Conservation (phyloP, 345 rosid genomes). For the Mallotus nudiflorus region DNA sequence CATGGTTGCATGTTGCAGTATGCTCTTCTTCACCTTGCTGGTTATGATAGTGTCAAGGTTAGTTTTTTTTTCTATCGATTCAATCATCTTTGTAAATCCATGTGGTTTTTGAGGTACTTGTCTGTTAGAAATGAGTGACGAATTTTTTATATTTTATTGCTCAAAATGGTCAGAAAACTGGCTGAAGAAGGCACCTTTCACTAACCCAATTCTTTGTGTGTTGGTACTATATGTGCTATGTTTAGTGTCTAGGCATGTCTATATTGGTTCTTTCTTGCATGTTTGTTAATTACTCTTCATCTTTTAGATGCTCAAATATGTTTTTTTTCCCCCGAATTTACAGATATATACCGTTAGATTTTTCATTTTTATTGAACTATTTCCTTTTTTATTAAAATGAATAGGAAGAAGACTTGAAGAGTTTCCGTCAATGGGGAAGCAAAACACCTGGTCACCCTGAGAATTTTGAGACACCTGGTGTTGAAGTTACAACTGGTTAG, state of each 20-base stretch:
- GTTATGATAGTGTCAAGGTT: conserved; percentile 86
- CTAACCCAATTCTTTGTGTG: too few species aligned
- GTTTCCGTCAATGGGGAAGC: conserved; percentile 94
- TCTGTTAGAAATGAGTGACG: not conserved
- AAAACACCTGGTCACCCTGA: conserved; percentile 99
- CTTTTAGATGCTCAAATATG: not conserved
- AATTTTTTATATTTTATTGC: not conserved
- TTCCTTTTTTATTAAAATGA: conserved; percentile 15
- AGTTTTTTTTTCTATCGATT: conserved; percentile 7
- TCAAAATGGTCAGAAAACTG: not conserved
- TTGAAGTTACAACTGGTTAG: conserved; percentile 98
- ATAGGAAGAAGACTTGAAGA: conserved; percentile 92
- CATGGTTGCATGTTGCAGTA: conserved; percentile 96
- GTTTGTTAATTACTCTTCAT: not conserved
- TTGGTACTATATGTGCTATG: too few species aligned
- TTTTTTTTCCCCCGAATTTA: too few species aligned
- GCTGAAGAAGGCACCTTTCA: too few species aligned
- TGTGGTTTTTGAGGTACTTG: not conserved
- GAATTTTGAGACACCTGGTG: conserved; percentile 98
- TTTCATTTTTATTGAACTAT: not conserved
- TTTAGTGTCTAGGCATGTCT: too few species aligned
- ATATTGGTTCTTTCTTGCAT: too few species aligned
- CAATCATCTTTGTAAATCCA: not conserved
- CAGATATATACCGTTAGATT: too few species aligned
- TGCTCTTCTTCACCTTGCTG: conserved; percentile 94